phyloP scores from a whole-genome alignment of 805 yeast genomes.

The Starmerella potacharoeniae region DNA sequence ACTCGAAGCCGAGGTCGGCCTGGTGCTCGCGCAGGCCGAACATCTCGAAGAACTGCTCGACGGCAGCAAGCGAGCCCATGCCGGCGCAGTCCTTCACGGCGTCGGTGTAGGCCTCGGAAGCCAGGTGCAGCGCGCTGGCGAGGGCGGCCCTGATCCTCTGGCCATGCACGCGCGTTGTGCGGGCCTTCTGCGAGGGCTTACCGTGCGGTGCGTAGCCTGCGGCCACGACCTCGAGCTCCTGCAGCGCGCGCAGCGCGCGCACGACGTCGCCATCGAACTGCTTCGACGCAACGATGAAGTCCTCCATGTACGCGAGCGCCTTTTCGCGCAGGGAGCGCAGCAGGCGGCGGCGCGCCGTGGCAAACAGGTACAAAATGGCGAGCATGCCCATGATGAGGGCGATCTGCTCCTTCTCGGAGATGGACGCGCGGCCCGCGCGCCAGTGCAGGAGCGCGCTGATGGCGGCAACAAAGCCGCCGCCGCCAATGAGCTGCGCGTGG shows the following conservation, averaged over 20 bases:
- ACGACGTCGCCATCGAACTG: conserved; percentile 25
- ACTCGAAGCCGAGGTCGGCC: conserved; percentile 22
- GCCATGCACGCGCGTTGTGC: conserved; percentile 11
- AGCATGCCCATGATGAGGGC: conserved; percentile 25
- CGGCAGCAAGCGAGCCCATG: conserved; percentile 21
- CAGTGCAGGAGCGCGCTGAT: conserved; percentile 28
- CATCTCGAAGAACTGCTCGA: conserved; percentile 36
- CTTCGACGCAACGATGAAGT: conserved; percentile 22
- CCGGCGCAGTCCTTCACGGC: conserved; percentile 26
- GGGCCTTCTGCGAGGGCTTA: not conserved
- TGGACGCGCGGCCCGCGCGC: conserved; percentile 6
- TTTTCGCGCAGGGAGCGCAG: conserved; percentile 26
- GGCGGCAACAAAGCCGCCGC: conserved; percentile 30
- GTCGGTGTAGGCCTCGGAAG: conserved; percentile 27
- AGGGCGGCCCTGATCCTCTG: conserved; percentile 29
- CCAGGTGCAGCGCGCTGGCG: conserved; percentile 25
- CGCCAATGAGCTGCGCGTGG: conserved; percentile 25
- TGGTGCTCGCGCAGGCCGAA: conserved; percentile 32
- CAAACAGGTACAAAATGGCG: conserved; percentile 25
- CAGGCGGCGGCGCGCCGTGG: conserved; percentile 27
- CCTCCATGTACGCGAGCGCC: conserved; percentile 22
- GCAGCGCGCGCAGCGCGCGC: conserved; percentile 23
- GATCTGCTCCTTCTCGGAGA: conserved; percentile 7
- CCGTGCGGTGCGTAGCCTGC: conserved; percentile 16
- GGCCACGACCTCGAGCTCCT: conserved; percentile 26